A percentile compares a stretch with the other conserved stretches of the same genome.
phyloP scores from a whole-genome alignment of 1,139 yeast genomes.

The Yamadazyma atmosphaerica region DNA sequence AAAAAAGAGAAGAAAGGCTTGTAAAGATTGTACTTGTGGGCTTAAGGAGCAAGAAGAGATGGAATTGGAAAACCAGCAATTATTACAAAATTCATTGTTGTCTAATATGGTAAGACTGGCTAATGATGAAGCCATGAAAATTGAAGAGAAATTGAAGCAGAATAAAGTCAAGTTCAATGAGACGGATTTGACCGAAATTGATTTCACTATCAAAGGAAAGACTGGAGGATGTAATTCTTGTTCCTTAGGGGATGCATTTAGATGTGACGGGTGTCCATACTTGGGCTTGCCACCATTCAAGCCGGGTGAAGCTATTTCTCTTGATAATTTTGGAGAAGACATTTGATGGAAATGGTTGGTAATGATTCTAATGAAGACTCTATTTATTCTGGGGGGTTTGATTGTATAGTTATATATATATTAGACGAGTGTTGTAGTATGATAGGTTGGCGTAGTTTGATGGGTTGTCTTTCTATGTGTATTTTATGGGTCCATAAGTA shows the following conservation, averaged over 20 bases:
- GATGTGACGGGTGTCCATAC: conserved; percentile 98
- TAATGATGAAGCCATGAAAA: conserved; percentile 51
- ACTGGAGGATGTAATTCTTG: conserved; percentile 97
- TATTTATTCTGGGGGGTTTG: too few species aligned
- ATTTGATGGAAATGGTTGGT: conserved; percentile 18
- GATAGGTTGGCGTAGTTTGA: too few species aligned
- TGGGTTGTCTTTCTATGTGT: too few species aligned
- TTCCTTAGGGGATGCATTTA: conserved; percentile 94
- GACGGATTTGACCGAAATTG: conserved; percentile 80
- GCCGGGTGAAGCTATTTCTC: conserved; percentile 79
- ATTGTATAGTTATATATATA: neutral
- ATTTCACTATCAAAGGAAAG: conserved; percentile 92
- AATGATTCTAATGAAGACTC: neutral
- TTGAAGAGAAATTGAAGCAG: conserved; percentile 48
- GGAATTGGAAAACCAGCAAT: conserved; percentile 50
- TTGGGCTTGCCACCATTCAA: conserved; percentile 96
- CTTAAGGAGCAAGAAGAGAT: conserved; percentile 75
- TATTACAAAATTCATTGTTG: conserved; percentile 45
- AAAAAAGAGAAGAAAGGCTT: conserved; percentile 75
- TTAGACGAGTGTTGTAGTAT: too few species aligned
- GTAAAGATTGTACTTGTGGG: conserved; percentile 98
- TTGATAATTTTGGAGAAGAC: conserved; percentile 55
- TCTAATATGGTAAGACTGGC: conserved; percentile 55
- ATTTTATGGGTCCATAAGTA: too few species aligned
- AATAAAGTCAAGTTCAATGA: conserved; percentile 56